Base-by-base conservation (phyloP, 1,284 basidiomycete species). In the Ustilago shanxiensis region DNA sequence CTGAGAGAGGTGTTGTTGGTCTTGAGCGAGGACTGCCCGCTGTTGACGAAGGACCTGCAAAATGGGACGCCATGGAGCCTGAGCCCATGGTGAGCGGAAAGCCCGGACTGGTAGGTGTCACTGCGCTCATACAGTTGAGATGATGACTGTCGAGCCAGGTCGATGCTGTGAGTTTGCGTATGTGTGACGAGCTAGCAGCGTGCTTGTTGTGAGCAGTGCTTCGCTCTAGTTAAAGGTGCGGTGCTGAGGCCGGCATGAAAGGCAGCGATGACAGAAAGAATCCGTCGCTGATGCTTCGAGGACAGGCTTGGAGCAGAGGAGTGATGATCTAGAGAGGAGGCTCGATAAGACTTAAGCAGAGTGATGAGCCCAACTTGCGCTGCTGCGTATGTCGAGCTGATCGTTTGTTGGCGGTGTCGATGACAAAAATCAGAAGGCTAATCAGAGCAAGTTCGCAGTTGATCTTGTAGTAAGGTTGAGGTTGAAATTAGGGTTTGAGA, bases 71-170 rank as follows among this genome's bases (percentile, higher is more conserved):
- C 39, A 69, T 72, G 20, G 66, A 62, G 41, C 59, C 66, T 3
- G 74, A 60, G 47, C 69, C 74, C 60, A 77, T 72, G 53, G 62
- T 55, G 62, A 80, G 75, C 58, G 75, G 78, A 50, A 80, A 80
- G 75, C 72, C 75, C 49, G 78, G 78, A 33, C 75, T 78, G 39
- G 78, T 80, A 2, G 78, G 78, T n/a, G 78, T 78, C 37, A 51
- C 72, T 18, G 74, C 73, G 49, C 65, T 71, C 77, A 79, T 79
- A 16, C 5, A 11, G 52, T 5, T n/a, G 16, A 33, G 16, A 33
- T 14, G 45, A 4, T 29, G 22, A 8, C 16, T 24, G 2, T 24
- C 18, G 31, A 3, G 33, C 37, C 35, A 31, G 18, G 26, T 45
- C 26, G 24, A 16, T 7, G 7, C 22, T 13, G 11, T 22, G 24